Evolutionary conservation across 441 rosid species (phyloP).

Genomic region (Daphne laureola): DNA sequence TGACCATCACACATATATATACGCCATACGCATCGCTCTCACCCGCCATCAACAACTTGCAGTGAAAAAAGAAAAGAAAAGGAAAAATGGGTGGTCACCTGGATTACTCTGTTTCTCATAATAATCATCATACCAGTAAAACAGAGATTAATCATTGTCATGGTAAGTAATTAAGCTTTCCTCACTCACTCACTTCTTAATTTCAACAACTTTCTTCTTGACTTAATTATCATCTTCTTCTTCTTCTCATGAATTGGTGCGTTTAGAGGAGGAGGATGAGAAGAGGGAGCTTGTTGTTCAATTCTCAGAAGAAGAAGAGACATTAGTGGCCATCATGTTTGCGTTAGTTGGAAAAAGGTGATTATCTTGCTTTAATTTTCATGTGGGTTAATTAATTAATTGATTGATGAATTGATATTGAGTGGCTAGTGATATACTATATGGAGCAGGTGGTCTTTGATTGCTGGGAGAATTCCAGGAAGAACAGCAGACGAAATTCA

Average conservation of each 20-base stretch:
- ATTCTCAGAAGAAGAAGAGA: constrained; percentile 38
- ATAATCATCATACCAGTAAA: constrained; percentile 1
- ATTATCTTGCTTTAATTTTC: neutral
- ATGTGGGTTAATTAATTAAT: neutral
- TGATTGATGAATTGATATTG: neutral
- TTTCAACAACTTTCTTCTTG: too few species aligned
- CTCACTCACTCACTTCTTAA: too few species aligned
- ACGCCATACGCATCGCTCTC: too few species aligned
- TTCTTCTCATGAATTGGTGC: constrained; percentile 17
- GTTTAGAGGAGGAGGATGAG: too few species aligned
- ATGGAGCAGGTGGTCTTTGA: constrained; percentile 12
- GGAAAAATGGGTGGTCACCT: constrained; percentile 27
- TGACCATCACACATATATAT: too few species aligned
- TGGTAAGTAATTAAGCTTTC: too few species aligned
- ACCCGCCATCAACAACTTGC: neutral
- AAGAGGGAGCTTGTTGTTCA: constrained; percentile 15
- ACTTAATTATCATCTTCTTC: too few species aligned
- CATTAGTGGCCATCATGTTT: constrained; percentile 33
- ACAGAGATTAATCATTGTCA: too few species aligned
- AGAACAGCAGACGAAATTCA: constrained; percentile 29
- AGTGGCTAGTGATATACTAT: neutral
- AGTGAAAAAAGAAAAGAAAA: neutral
- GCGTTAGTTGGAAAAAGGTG: constrained; percentile 34
- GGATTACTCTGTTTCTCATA: constrained; percentile 27
- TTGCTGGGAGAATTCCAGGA: constrained; percentile 29